Evolutionary conservation across 2,329 filamentous ascomycete genomes (phyloP).

Genomic region (Pseudogymnoascus pannorum): DNA sequence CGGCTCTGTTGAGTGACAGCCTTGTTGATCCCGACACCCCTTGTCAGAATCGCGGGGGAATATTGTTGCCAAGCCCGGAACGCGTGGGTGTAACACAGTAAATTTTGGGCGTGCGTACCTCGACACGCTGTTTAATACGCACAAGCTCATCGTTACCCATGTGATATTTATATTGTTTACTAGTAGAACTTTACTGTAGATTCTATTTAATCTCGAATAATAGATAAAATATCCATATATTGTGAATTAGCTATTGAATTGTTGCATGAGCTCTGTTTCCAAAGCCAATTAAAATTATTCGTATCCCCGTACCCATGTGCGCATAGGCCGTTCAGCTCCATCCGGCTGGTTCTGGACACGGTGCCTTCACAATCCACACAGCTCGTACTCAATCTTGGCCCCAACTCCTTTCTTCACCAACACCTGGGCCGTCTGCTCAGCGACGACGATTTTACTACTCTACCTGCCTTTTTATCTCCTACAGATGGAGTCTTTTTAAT

Average conservation of each 20-base stretch:
- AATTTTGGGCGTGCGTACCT: neutral
- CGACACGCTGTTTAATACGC: neutral
- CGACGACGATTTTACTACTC: neutral
- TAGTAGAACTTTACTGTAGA: neutral
- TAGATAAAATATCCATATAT: neutral
- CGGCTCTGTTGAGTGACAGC: neutral
- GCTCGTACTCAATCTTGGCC: constrained; percentile 5
- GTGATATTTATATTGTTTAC: neutral
- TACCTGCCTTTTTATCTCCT: neutral
- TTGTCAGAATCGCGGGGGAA: neutral
- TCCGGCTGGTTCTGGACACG: constrained; percentile 2
- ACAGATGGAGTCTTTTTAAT: constrained; percentile 9
- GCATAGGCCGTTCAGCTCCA: neutral
- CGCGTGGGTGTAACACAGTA: neutral
- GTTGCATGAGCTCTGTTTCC: neutral
- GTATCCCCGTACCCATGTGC: neutral
- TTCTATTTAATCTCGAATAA: neutral
- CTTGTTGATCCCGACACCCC: constrained; percentile 5
- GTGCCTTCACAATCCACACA: constrained; percentile 6
- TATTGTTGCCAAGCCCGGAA: neutral
- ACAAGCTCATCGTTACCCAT: neutral
- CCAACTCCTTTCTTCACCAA: constrained; percentile 8
- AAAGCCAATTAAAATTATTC: constrained; percentile 7
- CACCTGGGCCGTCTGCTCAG: constrained; percentile 3
- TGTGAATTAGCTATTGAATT: neutral